Evolutionary conservation across 2,329 filamentous ascomycete species (phyloP).

Genomic region (Xylaria sp.): DNA sequence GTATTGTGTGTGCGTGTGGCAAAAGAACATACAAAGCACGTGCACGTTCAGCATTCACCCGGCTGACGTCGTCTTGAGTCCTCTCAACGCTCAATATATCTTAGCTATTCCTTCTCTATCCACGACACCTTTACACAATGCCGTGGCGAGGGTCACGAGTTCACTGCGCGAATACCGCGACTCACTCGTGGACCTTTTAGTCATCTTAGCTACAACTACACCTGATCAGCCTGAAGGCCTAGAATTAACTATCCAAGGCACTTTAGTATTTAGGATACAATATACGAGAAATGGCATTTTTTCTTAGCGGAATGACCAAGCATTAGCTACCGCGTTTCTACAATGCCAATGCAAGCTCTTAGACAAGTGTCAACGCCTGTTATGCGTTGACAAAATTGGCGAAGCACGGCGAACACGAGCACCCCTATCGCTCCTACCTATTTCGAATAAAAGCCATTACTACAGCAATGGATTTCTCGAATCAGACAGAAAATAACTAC

Average conservation of each 20-base stretch:
- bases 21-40: background rate
- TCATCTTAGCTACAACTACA: background rate
- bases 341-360: background rate
- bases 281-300: background rate
- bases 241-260: background rate
- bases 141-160: background rate
- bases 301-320: background rate
- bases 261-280: background rate
- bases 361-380: background rate
- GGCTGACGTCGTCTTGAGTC: constrained; percentile 3
- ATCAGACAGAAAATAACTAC: background rate
- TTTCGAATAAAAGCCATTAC: background rate
- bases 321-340: background rate
- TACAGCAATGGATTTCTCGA: background rate
- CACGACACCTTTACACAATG: background rate
- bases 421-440: background rate
- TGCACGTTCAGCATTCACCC: background rate
- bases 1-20: background rate
- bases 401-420: background rate
- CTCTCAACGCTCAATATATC: background rate
- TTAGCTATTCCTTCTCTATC: background rate
- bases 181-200: background rate
- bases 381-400: background rate
- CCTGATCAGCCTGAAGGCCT: background rate
- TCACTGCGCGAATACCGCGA: background rate